Evolutionary conservation across 2,329 filamentous ascomycete species (phyloP), one percentile per base, ranked within the genome.

Genomic region (Lachnellula arida): DNA sequence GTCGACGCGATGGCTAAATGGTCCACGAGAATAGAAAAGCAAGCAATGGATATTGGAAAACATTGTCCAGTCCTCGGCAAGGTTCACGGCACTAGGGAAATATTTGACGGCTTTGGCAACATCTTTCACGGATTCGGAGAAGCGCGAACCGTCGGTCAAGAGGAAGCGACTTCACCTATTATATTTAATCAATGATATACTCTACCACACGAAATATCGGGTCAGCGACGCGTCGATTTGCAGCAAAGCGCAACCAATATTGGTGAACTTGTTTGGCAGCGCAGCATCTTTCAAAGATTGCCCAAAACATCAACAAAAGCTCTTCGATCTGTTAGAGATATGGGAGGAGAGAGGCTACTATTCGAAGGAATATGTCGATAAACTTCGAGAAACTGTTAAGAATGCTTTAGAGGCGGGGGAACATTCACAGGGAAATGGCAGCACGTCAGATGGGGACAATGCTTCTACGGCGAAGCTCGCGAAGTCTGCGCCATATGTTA

Each of bases 21-120:
- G 63, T 71, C 63, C 64, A 56, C 61, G 68, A 70, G 65, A 62
- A 75, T 82, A 96, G 91, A 88, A 84, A 78, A 92, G 89, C 81
- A 96, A 92, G 81, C 79, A 82, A 74, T 96, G 90, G 90, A 86
- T 93, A 67, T 74, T 91, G 69, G 80, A 81, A 65, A 82, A 91
- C 75, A 77, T 93, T 69, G 78, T 82, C 65, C 79, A 80, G 56
- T 94, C 90, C 57, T 71, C 81, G 55, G 76, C 80, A 63, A 85
- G 91, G 65, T 80, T 84, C 62, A 75, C 77, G 56, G 81, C 86
- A 43, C 75, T 95, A 63, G 88, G 83, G 64, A 92, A 90, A 73
- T 96, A 90, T 72, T 75, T 95, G 60, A 79, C 81, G 59, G 83
- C 86, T 48, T 74, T 93, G 57, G 81, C 87, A 62, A 82, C 79